phyloP scores from a whole-genome alignment of 2,329 filamentous ascomycete species.

The Aureobasidium namibiae region DNA sequence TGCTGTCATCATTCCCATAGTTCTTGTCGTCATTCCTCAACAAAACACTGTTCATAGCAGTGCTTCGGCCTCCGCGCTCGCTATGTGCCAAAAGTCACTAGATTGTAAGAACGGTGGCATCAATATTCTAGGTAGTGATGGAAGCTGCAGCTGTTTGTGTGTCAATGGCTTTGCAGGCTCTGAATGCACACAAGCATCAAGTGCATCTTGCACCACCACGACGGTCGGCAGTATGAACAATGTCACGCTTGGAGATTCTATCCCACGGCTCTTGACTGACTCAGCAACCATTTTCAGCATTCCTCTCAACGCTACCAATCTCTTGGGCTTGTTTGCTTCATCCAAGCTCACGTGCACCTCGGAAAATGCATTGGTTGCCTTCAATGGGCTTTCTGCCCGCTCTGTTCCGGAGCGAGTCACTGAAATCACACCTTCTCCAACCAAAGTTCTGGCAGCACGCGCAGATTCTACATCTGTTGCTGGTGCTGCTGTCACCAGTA shows the following conservation, averaged over 20 bases:
- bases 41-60: slow-evolving; percentile 28
- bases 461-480: slow-evolving; percentile 2
- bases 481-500: slow-evolving; percentile 24
- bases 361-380: slow-evolving; percentile 82
- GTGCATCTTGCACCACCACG: slow-evolving; percentile 50
- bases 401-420: slow-evolving; percentile 13
- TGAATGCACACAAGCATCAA: slow-evolving; percentile 44
- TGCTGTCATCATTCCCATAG: slow-evolving; percentile 70
- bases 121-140: slow-evolving; percentile 47
- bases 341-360: slow-evolving; percentile 70
- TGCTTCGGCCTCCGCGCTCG: slow-evolving; percentile 19
- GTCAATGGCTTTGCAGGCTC: slow-evolving; percentile 73
- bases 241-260: slow-evolving; percentile 71
- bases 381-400: slow-evolving; percentile 46
- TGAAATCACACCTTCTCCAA: neutral
- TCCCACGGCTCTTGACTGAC: slow-evolving; percentile 64
- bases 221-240: slow-evolving; percentile 43
- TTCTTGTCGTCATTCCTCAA: slow-evolving; percentile 52
- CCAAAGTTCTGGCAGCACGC: neutral
- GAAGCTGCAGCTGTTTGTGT: slow-evolving; percentile 75
- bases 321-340: slow-evolving; percentile 69
- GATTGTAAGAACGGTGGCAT: slow-evolving; percentile 74
- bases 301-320: slow-evolving; percentile 58
- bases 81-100: slow-evolving; percentile 52
- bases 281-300: slow-evolving; percentile 65